These are phyloP conservation scores for Anastatica hierochuntica DNA, from an alignment of 345 rosid species.

Conservation along the genomic window DNA sequence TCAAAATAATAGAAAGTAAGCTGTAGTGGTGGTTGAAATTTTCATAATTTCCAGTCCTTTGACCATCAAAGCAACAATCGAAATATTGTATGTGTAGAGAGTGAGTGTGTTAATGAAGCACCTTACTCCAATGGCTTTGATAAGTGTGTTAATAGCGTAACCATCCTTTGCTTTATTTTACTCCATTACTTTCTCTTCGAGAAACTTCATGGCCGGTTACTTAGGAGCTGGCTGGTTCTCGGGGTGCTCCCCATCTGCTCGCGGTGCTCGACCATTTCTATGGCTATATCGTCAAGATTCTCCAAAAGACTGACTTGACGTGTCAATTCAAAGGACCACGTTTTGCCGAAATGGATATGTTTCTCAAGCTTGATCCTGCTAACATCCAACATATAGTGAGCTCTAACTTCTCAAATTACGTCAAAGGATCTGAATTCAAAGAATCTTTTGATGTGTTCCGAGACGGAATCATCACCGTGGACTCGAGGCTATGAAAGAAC, in stretches of 20 bases:
- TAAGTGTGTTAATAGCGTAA: neutral
- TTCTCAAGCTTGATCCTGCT: slow-evolving; percentile 22
- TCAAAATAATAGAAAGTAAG: too few relatives aligned
- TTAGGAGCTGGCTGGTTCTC: slow-evolving; percentile 13
- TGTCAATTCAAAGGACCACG: slow-evolving; percentile 22
- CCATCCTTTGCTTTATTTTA: neutral
- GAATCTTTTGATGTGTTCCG: slow-evolving; percentile 20
- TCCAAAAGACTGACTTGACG: slow-evolving; percentile 10
- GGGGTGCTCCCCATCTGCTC: slow-evolving; percentile 24
- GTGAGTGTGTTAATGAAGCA: too few relatives aligned
- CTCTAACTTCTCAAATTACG: slow-evolving; percentile 24
- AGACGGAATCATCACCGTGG: slow-evolving; percentile 21
- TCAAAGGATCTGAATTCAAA: slow-evolving; percentile 25
- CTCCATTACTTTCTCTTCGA: slow-evolving; percentile 1
- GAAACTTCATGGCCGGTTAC: neutral
- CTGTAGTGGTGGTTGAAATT: too few relatives aligned
- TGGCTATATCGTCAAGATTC: neutral
- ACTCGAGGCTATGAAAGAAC: slow-evolving; percentile 20
- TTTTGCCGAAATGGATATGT: slow-evolving; percentile 9
- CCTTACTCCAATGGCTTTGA: neutral
- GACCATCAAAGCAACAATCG: too few relatives aligned
- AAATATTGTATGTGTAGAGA: too few relatives aligned
- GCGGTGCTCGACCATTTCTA: neutral
- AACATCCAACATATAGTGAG: slow-evolving; percentile 26
- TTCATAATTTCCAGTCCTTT: too few relatives aligned